phyloP scores from a whole-genome alignment of 352 stramenopile species.

The Pythium pyrilobum region DNA sequence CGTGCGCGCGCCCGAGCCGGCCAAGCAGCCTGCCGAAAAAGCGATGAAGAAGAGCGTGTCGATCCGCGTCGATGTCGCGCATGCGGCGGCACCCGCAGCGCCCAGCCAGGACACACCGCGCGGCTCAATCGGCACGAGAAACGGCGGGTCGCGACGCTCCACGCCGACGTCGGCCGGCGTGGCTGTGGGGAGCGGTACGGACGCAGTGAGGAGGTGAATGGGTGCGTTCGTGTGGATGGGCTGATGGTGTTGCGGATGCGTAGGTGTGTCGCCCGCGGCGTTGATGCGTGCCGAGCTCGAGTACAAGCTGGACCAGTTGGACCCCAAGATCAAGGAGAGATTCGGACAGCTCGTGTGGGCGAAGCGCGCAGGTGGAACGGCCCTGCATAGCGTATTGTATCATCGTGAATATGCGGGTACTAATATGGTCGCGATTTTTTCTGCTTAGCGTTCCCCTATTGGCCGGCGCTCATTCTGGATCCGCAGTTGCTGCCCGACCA shows the following conservation, averaged over 20 bases:
- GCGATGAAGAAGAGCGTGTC: too few relatives aligned
- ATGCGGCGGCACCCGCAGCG: not conserved
- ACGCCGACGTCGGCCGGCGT: slow-evolving; percentile 2
- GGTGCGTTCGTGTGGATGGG: too few relatives aligned
- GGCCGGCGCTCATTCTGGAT: slow-evolving; percentile 13
- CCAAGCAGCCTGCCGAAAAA: too few relatives aligned
- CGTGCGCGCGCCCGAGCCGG: too few relatives aligned
- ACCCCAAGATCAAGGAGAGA: slow-evolving; percentile 3
- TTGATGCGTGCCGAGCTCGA: slow-evolving; percentile 5
- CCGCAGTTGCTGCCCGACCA: slow-evolving; percentile 4
- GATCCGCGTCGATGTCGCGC: too few relatives aligned
- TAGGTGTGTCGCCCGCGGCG: not conserved
- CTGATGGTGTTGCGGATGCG: not conserved
- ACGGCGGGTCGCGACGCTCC: slow-evolving; percentile 1
- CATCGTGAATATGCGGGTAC: too few relatives aligned
- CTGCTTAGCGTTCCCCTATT: slow-evolving; percentile 8
- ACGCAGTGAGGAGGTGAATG: too few relatives aligned
- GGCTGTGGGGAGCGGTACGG: not conserved
- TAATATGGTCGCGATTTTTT: not conserved
- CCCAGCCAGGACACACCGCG: not conserved
- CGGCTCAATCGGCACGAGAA: slow-evolving; percentile 3
- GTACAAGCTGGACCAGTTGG: slow-evolving; percentile 3
- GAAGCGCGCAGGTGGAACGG: not conserved
- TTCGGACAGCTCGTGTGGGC: slow-evolving; percentile 13
- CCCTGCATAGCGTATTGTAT: not conserved